Evolutionary conservation across 1,139 yeast genomes (phyloP).

Genomic region (Pichia kudriavzevii): DNA sequence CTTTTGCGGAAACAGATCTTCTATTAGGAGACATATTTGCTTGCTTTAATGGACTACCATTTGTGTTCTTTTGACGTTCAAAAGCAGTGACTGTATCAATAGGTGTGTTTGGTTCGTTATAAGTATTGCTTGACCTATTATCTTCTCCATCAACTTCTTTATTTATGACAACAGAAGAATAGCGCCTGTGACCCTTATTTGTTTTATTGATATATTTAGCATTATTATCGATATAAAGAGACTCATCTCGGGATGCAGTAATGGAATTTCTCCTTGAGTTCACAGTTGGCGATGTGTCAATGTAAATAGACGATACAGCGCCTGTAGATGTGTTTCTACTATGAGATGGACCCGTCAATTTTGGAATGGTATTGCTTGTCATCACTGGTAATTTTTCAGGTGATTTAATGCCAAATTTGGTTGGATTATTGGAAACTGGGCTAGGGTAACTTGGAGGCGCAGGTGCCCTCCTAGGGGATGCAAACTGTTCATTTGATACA

Average conservation of each 20-base stretch:
- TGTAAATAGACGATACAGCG: slow-evolving; percentile 25
- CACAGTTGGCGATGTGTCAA: slow-evolving; percentile 14
- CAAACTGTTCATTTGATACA: slow-evolving; percentile 27
- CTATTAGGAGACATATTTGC: slow-evolving; percentile 23
- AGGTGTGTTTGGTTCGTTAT: too few species aligned
- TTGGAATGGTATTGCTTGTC: slow-evolving; percentile 5
- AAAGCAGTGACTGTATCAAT: too few species aligned
- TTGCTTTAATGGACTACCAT: too few species aligned
- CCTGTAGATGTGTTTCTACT: slow-evolving; percentile 24
- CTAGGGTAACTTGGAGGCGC: slow-evolving; percentile 46
- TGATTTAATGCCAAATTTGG: slow-evolving; percentile 26
- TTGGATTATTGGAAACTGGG: slow-evolving; percentile 32
- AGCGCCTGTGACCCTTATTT: slow-evolving; percentile 20
- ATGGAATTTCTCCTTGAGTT: slow-evolving; percentile 3
- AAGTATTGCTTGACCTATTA: too few species aligned
- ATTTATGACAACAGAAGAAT: slow-evolving; percentile 16
- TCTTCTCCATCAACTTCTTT: too few species aligned
- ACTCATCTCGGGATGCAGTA: too few species aligned
- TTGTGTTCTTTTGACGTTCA: too few species aligned
- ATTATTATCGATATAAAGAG: too few species aligned
- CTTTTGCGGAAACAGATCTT: slow-evolving; percentile 35
- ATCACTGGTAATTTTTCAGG: slow-evolving; percentile 9
- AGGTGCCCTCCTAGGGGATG: slow-evolving; percentile 61
- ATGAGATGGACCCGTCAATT: slow-evolving; percentile 14
- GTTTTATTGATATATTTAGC: too few species aligned